Base-by-base conservation (phyloP, 495 filamentous ascomycete species). In the Trichoderma orchidacearum region DNA sequence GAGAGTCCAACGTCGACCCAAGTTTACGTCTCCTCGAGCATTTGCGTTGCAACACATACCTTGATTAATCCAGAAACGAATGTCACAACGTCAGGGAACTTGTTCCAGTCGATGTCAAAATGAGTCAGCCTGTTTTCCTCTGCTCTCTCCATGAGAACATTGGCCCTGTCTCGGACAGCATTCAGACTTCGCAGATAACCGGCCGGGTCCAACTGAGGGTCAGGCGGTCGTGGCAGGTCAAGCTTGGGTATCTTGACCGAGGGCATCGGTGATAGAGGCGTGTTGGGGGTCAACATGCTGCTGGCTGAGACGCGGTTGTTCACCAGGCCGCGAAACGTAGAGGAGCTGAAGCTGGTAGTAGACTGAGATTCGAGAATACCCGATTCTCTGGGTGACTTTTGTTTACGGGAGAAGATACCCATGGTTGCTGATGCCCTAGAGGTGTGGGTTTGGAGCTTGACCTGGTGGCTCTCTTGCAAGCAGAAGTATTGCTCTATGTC, bases 31-130 rank as follows among this genome's bases (percentile, higher is more conserved):
- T n/a, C n/a, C n/a, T n/a, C n/a, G n/a, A n/a, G n/a, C n/a, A n/a
- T n/a, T n/a, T n/a, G n/a, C n/a, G n/a, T n/a, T n/a, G 5, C 21
- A 27, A 3, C 18, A 57, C 50, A 54, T 66, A 90, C 93, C 87
- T 96, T 97, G 74, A 98, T 96, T 57, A 98, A 95, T 17, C 89
- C 87, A 28, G 94, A 86, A 8, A 98, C 85, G 66, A 95, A 98
- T n/a, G 78, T 82, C 3, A 90, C 90, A 1, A 92, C 92, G 57
- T 91, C 89, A 30, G 77, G 68, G 64, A 96, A 95, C 68, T 94
- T 95, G 70, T 69, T 69, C 78, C 91, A 81, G 64, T 98, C 91
- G 11, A 97, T 92, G 56, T 86, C 84, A 66, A 98, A 98, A 71
- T 97, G 93, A 58, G 79, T 80, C 55, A 98, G 77, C 58, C 86